Evolutionary conservation across 2,329 filamentous ascomycete species (phyloP).

Genomic region (Rhynchosporium secalis): DNA sequence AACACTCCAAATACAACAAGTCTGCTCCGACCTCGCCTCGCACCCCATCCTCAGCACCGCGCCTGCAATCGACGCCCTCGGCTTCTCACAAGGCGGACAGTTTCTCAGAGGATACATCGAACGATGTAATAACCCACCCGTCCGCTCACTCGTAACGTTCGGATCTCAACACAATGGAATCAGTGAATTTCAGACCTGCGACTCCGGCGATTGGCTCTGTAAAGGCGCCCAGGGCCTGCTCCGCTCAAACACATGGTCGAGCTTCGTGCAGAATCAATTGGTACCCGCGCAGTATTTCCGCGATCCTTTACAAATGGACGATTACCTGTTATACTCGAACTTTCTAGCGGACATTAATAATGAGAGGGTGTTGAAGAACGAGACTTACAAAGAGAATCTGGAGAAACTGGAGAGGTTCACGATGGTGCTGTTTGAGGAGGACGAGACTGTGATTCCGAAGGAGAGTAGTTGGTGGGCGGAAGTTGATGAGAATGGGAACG

Average conservation of each 20-base stretch:
- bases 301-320: slow-evolving; percentile 63
- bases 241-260: slow-evolving; percentile 76
- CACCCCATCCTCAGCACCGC: slow-evolving; percentile 81
- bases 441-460: slow-evolving; percentile 84
- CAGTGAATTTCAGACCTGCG: slow-evolving; percentile 75
- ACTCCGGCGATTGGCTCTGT: slow-evolving; percentile 73
- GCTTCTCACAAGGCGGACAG: slow-evolving; percentile 94
- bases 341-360: slow-evolving; percentile 97
- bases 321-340: slow-evolving; percentile 78
- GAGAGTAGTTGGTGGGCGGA: slow-evolving; percentile 90
- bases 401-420: slow-evolving; percentile 72
- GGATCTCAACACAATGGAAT: slow-evolving; percentile 82
- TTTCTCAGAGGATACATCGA: slow-evolving; percentile 92
- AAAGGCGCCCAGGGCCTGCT: slow-evolving; percentile 76
- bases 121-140: slow-evolving; percentile 67
- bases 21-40: slow-evolving; percentile 74
- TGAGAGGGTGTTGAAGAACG: slow-evolving; percentile 75
- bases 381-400: slow-evolving; percentile 70
- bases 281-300: slow-evolving; percentile 97
- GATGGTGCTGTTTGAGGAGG: slow-evolving; percentile 87
- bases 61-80: slow-evolving; percentile 83
- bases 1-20: slow-evolving; percentile 70
- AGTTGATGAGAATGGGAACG: slow-evolving; percentile 65
- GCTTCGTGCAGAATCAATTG: slow-evolving; percentile 73
- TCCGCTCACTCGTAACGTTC: slow-evolving; percentile 67